Conservation (phyloP, 768 basidiomycete species). For the Agaricus subrufescens region DNA sequence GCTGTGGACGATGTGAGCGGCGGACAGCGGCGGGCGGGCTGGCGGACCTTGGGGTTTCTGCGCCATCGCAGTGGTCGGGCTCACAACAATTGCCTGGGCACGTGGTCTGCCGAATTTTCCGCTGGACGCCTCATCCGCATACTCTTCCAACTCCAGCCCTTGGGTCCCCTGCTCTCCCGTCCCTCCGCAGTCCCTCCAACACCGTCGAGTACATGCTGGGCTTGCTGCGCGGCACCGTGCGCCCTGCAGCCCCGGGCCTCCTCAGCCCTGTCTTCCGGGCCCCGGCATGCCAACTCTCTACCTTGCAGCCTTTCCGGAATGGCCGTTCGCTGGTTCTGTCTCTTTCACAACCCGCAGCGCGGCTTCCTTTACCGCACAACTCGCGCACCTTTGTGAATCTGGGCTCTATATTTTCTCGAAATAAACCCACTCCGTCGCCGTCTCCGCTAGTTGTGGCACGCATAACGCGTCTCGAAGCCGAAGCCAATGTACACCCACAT, state of each 20-base stretch:
- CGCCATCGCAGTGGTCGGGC: slow-evolving; percentile 24
- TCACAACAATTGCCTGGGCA: background rate
- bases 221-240: slow-evolving; percentile 9
- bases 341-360: slow-evolving; percentile 11
- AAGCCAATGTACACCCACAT: slow-evolving; percentile 68
- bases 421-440: slow-evolving; percentile 41
- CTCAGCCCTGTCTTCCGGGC: slow-evolving; percentile 1
- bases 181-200: background rate
- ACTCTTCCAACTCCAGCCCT: background rate
- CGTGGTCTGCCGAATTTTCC: slow-evolving; percentile 12
- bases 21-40: background rate
- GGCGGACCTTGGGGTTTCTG: slow-evolving; percentile 35
- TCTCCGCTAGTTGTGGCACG: slow-evolving; percentile 63
- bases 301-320: background rate
- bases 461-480: slow-evolving; percentile 71
- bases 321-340: slow-evolving; percentile 1
- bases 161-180: background rate
- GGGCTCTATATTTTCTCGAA: slow-evolving; percentile 43
- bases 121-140: slow-evolving; percentile 7
- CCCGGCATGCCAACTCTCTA: slow-evolving; percentile 13
- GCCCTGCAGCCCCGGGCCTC: slow-evolving; percentile 3
- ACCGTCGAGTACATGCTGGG: slow-evolving; percentile 8
- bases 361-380: slow-evolving; percentile 16
- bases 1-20: slow-evolving; percentile 17
- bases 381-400: slow-evolving; percentile 30